Evolutionary conservation across 768 basidiomycete species (phyloP).

Genomic region (Psilocybe cubensis): DNA sequence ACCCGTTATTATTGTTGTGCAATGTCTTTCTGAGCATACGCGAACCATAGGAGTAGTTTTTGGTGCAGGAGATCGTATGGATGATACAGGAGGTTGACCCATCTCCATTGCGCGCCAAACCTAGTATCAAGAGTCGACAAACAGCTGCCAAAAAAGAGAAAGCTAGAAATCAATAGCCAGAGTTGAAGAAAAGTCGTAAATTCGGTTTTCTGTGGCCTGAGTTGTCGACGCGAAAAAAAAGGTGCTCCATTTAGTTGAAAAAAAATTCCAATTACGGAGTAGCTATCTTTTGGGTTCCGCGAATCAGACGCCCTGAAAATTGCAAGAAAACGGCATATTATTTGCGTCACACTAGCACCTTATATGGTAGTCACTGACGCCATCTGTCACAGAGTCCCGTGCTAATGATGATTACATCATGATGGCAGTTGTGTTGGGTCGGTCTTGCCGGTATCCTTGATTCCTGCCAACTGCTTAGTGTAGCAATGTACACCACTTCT

Average conservation of each 20-base stretch:
- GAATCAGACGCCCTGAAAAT: background rate
- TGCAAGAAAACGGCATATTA: background rate
- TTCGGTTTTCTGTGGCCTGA: background rate
- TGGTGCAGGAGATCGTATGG: background rate
- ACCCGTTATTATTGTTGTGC: slow-evolving; percentile 4
- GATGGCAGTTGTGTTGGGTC: too few relatives aligned
- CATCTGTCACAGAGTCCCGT: background rate
- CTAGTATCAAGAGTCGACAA: background rate
- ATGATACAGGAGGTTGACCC: background rate
- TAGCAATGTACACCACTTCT: too few relatives aligned
- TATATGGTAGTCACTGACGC: background rate
- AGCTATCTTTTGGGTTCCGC: background rate
- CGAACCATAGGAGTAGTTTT: background rate
- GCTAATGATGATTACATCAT: too few relatives aligned
- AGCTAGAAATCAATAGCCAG: background rate
- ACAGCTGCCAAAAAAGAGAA: background rate
- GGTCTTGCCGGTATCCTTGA: too few relatives aligned
- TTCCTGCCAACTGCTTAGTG: too few relatives aligned
- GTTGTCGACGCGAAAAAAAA: background rate
- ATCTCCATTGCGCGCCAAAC: slow-evolving; percentile 10
- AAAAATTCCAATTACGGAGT: slow-evolving; percentile 1
- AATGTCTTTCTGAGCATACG: slow-evolving; percentile 15
- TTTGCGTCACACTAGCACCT: too few relatives aligned
- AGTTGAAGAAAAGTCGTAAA: background rate
- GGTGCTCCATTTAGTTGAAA: slow-evolving; percentile 1